Evolutionary conservation across 2,329 filamentous ascomycete species (phyloP).

Genomic region (Aureobasidium mangrovei): DNA sequence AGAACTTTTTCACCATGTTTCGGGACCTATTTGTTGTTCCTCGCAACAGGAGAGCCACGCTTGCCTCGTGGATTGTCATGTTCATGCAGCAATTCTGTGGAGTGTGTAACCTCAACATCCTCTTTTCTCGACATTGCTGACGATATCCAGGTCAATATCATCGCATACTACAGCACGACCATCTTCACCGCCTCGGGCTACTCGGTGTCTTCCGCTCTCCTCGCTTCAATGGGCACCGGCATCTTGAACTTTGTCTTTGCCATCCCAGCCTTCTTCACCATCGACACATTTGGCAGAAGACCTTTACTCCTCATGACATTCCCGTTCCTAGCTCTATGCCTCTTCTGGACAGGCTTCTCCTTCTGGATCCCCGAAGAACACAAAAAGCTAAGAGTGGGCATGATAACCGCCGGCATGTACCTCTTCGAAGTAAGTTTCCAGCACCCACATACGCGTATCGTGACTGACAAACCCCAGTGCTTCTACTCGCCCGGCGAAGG

Average conservation of each 20-base stretch:
- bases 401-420: constrained; percentile 19
- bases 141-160: constrained; percentile 29
- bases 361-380: constrained; percentile 27
- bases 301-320: constrained; percentile 38
- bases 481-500: constrained; percentile 36
- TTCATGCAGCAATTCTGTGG: constrained; percentile 49
- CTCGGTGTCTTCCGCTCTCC: constrained; percentile 29
- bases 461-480: constrained; percentile 16
- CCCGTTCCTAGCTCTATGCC: constrained; percentile 42
- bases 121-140: constrained; percentile 28
- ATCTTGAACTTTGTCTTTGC: constrained; percentile 51
- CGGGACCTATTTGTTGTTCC: constrained; percentile 60
- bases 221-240: constrained; percentile 51
- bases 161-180: constrained; percentile 17
- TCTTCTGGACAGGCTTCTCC: constrained; percentile 42
- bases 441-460: constrained; percentile 29
- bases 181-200: constrained; percentile 23
- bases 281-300: constrained; percentile 30
- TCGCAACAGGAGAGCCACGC: constrained; percentile 60
- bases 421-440: constrained; percentile 16
- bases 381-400: constrained; percentile 20
- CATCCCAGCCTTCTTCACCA: constrained; percentile 49
- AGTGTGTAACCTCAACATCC: background rate
- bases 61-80: constrained; percentile 74
- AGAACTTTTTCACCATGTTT: constrained; percentile 34